A percentile compares a stretch with the other conserved stretches of the same genome.
phyloP scores from a whole-genome alignment of 768 basidiomycete species.

The Kwoniella newhampshirensis region DNA sequence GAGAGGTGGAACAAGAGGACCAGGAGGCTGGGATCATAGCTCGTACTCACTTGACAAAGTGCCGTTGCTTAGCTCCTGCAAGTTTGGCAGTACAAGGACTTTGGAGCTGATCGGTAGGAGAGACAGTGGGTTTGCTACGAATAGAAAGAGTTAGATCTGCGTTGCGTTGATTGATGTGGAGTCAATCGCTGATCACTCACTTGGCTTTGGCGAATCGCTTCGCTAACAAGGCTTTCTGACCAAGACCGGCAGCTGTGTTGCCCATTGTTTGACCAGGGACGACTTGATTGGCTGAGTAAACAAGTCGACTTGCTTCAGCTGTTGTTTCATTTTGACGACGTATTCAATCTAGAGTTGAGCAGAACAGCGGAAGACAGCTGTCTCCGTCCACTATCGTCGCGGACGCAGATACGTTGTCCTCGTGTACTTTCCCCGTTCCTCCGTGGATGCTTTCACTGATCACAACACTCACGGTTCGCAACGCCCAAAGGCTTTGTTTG shows the following conservation, averaged over 20 bases:
- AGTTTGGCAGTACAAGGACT: conserved; percentile 92
- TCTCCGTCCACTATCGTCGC: too few relatives aligned
- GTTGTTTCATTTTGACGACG: not conserved
- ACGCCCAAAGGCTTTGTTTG: conserved; percentile 46
- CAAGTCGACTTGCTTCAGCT: not conserved
- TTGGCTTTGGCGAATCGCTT: conserved; percentile 88
- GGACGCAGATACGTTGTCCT: too few relatives aligned
- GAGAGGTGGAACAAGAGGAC: too few relatives aligned
- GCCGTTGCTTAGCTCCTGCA: conserved; percentile 85
- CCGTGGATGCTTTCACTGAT: too few relatives aligned
- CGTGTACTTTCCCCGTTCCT: too few relatives aligned
- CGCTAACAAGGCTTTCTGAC: conserved; percentile 84
- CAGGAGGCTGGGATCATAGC: too few relatives aligned
- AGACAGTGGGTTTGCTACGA: conserved; percentile 77
- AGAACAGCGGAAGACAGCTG: too few relatives aligned
- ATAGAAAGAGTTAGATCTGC: not conserved
- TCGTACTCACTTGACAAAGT: conserved; percentile 75
- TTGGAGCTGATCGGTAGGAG: conserved; percentile 93
- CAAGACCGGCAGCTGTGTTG: conserved; percentile 57
- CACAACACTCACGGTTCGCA: conserved; percentile 51
- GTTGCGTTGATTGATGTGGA: conserved; percentile 2
- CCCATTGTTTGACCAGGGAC: conserved; percentile 43
- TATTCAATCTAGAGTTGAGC: not conserved
- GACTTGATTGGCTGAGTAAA: conserved; percentile 39
- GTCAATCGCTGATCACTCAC: conserved; percentile 59